Conservation (phyloP, 1,284 basidiomycete genomes). For the Vanrija sp. region DNA sequence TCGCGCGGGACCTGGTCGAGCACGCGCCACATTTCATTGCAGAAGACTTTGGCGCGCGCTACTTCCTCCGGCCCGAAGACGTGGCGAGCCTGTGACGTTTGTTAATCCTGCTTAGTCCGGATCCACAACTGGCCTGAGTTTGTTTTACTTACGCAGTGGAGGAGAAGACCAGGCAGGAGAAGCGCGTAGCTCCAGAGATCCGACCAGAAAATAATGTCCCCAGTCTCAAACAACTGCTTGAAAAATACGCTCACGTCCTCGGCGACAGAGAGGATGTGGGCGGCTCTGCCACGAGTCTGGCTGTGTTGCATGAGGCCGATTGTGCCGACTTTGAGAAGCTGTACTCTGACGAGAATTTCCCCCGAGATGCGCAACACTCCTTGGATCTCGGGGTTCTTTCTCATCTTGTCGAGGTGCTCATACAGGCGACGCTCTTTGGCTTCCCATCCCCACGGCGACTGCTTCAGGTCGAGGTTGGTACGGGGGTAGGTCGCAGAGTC, state of each 20-base stretch:
- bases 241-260: conserved; percentile 11
- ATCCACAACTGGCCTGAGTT: too few relatives aligned
- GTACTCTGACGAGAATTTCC: conserved; percentile 2
- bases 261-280: background rate
- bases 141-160: conserved; percentile 1
- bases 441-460: background rate
- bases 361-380: too few relatives aligned
- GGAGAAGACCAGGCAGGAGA: conserved; percentile 1
- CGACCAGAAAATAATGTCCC: conserved; percentile 6
- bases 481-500: background rate
- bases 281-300: background rate
- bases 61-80: background rate
- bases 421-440: conserved; percentile 1
- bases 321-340: conserved; percentile 5
- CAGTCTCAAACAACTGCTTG: background rate
- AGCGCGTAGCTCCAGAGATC: conserved; percentile 6
- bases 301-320: conserved; percentile 2
- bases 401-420: conserved; percentile 1
- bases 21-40: background rate
- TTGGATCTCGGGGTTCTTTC: too few relatives aligned
- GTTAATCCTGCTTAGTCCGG: background rate
- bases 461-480: too few relatives aligned
- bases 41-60: background rate
- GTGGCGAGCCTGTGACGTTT: background rate
- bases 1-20: background rate